phyloP scores from a whole-genome alignment of 1,139 yeast species.

The Yamadazyma jaroonii region DNA sequence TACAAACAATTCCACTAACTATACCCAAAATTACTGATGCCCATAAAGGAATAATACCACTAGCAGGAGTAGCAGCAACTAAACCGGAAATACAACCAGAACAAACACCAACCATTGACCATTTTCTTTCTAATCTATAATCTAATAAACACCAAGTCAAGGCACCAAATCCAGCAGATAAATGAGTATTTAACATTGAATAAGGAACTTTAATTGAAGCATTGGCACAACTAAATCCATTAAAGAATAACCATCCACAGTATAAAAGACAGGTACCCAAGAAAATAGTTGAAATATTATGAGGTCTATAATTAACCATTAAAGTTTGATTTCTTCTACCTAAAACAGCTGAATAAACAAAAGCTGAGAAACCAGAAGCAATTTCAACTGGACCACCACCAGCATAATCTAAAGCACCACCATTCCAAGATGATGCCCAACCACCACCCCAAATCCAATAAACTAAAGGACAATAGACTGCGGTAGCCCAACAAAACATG shows the following conservation, averaged over 20 bases:
- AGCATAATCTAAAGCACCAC: constrained; percentile 94
- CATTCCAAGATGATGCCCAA: constrained; percentile 72
- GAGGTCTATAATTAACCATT: constrained; percentile 90
- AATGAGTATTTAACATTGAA: constrained; percentile 88
- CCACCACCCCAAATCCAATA: constrained; percentile 97
- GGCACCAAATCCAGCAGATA: constrained; percentile 89
- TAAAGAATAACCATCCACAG: constrained; percentile 88
- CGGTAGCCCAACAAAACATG: constrained; percentile 82
- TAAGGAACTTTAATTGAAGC: constrained; percentile 69
- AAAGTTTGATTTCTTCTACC: constrained; percentile 83
- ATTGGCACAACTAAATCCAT: constrained; percentile 73
- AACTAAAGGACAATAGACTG: constrained; percentile 90
- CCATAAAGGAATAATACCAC: constrained; percentile 90
- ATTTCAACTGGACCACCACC: constrained; percentile 99
- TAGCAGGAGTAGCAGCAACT: constrained; percentile 94
- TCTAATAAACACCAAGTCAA: constrained; percentile 90
- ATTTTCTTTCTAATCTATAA: constrained; percentile 80
- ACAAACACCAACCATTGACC: constrained; percentile 94
- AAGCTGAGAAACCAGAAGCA: constrained; percentile 85
- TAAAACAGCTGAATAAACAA: constrained; percentile 77
- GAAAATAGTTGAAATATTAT: constrained; percentile 83
- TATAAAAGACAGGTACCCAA: constrained; percentile 64
- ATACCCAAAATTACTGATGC: constrained; percentile 86
- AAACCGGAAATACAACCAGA: constrained; percentile 94
- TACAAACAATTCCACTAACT: constrained; percentile 79